These are phyloP conservation scores for Pleurotus pulmonarius DNA, from an alignment of 768 basidiomycete genomes.

Conservation along the genomic window DNA sequence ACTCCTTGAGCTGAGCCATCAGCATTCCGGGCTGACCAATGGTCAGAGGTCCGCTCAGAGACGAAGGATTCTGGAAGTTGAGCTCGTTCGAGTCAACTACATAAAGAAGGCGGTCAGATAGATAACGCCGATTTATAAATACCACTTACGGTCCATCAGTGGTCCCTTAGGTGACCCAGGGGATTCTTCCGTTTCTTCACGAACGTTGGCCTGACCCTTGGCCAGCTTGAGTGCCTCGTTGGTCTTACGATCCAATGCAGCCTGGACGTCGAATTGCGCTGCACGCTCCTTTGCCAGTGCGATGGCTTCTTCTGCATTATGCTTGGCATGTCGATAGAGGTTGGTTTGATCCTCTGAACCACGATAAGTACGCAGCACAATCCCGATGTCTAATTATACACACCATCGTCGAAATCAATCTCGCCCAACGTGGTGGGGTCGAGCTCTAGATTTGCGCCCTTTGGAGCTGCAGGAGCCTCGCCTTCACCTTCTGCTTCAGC, in stretches of 20 bases:
- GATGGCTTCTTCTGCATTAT: slow-evolving; percentile 89
- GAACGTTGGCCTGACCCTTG: slow-evolving; percentile 47
- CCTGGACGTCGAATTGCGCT: slow-evolving; percentile 78
- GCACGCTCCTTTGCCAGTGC: slow-evolving; percentile 75
- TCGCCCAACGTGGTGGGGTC: slow-evolving; percentile 56
- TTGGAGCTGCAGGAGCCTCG: slow-evolving; percentile 40
- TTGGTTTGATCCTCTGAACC: slow-evolving; percentile 80
- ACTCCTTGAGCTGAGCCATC: slow-evolving; percentile 96
- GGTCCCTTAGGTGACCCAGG: slow-evolving; percentile 32
- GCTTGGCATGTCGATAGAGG: slow-evolving; percentile 76
- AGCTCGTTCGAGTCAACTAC: slow-evolving; percentile 94
- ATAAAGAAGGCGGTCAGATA: neutral
- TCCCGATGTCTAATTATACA: slow-evolving; percentile 16
- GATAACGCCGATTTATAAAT: slow-evolving; percentile 3
- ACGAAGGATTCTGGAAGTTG: slow-evolving; percentile 98
- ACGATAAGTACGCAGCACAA: slow-evolving; percentile 4
- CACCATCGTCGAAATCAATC: slow-evolving; percentile 91
- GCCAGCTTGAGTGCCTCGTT: slow-evolving; percentile 73
- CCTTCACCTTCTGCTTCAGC: slow-evolving; percentile 69
- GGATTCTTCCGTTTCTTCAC: slow-evolving; percentile 39
- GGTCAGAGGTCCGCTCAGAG: slow-evolving; percentile 76
- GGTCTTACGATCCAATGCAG: slow-evolving; percentile 77
- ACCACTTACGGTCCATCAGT: slow-evolving; percentile 66
- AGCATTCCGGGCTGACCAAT: slow-evolving; percentile 94
- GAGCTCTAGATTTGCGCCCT: slow-evolving; percentile 55